Evolutionary conservation across 345 rosid genomes (phyloP), one percentile per base, ranked within the genome.

Genomic region (Laguncularia racemosa): DNA sequence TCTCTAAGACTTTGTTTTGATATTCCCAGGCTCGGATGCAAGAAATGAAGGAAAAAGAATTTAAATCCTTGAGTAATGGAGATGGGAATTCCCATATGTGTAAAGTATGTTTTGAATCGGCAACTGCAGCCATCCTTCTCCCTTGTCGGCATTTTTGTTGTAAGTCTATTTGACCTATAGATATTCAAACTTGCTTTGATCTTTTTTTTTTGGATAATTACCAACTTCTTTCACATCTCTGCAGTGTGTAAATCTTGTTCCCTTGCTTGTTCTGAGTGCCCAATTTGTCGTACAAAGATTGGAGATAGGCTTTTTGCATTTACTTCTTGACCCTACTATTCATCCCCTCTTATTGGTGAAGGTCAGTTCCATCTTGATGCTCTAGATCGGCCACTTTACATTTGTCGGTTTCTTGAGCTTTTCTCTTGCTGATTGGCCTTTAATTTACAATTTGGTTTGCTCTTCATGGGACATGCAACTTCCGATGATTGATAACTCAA

Each of bases 221-320:
- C 56, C 52, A 59, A 5, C 26, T 20, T 47, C 8, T n/a, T 54
- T 7, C 62, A 44, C 47, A 23, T 50, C 62, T 63, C 70, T 74
- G 73, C 95, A 93, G 99, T 93, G 78, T 89, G 99, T 82, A 87
- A 85, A 89, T 82, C 97, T 13, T 93, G 99, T 73, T 93, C 99
- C 1, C 86, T 93, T 26, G 97, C 99, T 64, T 93, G 99, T 76
- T 83, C 92, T 0, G 97, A 93, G 76, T 93, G 99, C 72, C 99
- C 99, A 45, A 87, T 93, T 48, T 93, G 99, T 67, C 97, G 97
- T 67, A 89, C 99, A 63, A 89, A 79, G 75, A 93, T 93, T 50
- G 68, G 80, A 46, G 99, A 93, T 73, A 78, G 97, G 72, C 97
- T 93, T 65, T 89, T 93, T 66, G 97, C 99, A 16, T 93, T 89